Conservation (phyloP, 495 filamentous ascomycete species). For the Diplogelasinospora grovesii region DNA sequence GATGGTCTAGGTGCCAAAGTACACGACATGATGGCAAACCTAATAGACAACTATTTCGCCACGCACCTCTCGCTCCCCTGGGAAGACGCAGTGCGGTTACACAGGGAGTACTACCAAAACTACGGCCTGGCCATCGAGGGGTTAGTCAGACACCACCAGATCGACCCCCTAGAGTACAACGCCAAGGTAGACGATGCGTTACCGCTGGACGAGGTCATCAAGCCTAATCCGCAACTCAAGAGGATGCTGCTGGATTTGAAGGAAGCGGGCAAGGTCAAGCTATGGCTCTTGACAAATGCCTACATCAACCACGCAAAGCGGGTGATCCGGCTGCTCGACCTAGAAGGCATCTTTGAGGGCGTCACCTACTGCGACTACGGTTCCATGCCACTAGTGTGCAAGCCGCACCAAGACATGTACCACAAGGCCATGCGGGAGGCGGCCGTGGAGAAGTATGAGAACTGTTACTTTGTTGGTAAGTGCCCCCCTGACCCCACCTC, state of each 20-base stretch:
- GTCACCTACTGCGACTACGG: slow-evolving; percentile 89
- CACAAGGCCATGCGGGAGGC: slow-evolving; percentile 70
- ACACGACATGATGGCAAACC: slow-evolving; percentile 63
- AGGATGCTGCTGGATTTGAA: slow-evolving; percentile 71
- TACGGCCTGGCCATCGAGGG: slow-evolving; percentile 98
- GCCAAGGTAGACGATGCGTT: slow-evolving; percentile 89
- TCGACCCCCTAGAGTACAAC: slow-evolving; percentile 95
- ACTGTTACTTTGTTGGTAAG: slow-evolving; percentile 85
- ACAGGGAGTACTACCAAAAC: slow-evolving; percentile 85
- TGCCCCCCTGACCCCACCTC: background rate
- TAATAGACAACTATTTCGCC: slow-evolving; percentile 78
- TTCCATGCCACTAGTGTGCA: slow-evolving; percentile 63
- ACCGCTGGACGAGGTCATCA: slow-evolving; percentile 77
- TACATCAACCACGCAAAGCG: slow-evolving; percentile 81
- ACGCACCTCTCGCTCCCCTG: slow-evolving; percentile 64
- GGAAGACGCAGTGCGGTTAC: slow-evolving; percentile 73
- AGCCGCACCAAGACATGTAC: slow-evolving; percentile 79
- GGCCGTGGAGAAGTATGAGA: slow-evolving; percentile 45
- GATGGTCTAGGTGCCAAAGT: slow-evolving; percentile 57
- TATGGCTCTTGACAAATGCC: slow-evolving; percentile 96
- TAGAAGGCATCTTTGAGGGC: slow-evolving; percentile 88
- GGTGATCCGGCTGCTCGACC: slow-evolving; percentile 70
- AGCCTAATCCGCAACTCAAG: slow-evolving; percentile 65
- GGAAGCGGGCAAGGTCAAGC: slow-evolving; percentile 68
- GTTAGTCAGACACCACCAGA: slow-evolving; percentile 86